phyloP scores from a whole-genome alignment of 257 asterid genomes.

The Ligustrum vulgare region DNA sequence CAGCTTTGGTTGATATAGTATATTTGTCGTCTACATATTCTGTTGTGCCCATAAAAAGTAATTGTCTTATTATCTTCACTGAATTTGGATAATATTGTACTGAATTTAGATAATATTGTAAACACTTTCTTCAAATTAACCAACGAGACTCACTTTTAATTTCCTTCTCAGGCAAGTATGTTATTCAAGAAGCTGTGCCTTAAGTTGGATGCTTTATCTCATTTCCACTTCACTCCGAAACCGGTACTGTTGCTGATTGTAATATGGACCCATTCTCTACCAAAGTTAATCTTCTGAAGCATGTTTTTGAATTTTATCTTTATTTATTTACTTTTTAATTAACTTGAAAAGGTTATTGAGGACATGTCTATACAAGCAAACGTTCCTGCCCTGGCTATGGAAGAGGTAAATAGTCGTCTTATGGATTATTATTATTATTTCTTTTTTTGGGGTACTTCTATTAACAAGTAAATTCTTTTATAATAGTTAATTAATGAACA shows the following conservation, averaged over 20 bases:
- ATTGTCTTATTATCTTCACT: not conserved
- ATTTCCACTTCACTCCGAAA: conserved; percentile 97
- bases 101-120: not conserved
- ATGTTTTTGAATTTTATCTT: conserved; percentile 17
- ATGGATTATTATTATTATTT: no score
- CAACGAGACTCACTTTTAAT: conserved; percentile 6
- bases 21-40: not conserved
- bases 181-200: conserved; percentile 86
- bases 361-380: conserved; percentile 93
- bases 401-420: conserved; percentile 63
- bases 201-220: conserved; percentile 94
- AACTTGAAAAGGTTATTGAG: conserved; percentile 67
- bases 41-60: not conserved
- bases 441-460: not conserved
- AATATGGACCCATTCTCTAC: not conserved
- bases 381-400: conserved; percentile 97
- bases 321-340: not conserved
- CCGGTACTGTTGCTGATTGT: conserved; percentile 50
- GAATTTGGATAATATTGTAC: no score
- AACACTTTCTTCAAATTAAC: not conserved
- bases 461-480: not conserved
- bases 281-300: not conserved
- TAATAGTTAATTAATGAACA: not conserved
- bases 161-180: conserved; percentile 55
- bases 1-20: not conserved